Evolutionary conservation across 495 filamentous ascomycete species (phyloP).

Genomic region (Penicillium bovifimosum): DNA sequence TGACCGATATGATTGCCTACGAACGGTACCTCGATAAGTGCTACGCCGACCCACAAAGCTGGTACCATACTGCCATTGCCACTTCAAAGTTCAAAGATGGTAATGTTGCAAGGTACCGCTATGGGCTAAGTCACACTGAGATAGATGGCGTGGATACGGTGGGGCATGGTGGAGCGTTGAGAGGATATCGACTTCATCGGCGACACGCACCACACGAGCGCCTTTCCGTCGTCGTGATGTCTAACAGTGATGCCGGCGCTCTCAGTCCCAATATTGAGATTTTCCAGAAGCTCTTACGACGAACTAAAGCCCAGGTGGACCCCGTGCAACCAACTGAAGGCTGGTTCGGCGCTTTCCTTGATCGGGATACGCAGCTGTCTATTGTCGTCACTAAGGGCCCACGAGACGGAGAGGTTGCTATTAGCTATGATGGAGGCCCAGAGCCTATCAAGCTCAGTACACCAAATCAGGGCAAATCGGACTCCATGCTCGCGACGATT

Average conservation of each 20-base stretch:
- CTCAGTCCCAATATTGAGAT: constrained; percentile 11
- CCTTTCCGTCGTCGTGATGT: constrained; percentile 26
- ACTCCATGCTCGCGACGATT: constrained; percentile 13
- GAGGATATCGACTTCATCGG: constrained; percentile 30
- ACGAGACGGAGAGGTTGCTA: constrained; percentile 10
- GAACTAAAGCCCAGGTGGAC: constrained; percentile 1
- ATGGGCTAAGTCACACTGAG: constrained; percentile 17
- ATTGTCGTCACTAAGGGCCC: constrained; percentile 15
- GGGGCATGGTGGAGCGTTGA: constrained; percentile 30
- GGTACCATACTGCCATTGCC: constrained; percentile 19
- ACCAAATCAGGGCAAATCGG: constrained; percentile 6
- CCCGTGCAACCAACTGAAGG: neutral
- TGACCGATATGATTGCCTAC: constrained; percentile 33
- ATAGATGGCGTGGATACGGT: constrained; percentile 14
- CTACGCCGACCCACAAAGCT: constrained; percentile 18
- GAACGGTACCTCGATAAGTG: constrained; percentile 25
- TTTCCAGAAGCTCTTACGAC: constrained; percentile 11
- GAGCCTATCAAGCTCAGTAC: constrained; percentile 8
- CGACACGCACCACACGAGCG: constrained; percentile 21
- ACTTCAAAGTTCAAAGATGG: constrained; percentile 21
- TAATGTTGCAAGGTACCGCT: constrained; percentile 18
- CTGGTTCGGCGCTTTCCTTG: constrained; percentile 27
- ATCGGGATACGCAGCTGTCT: constrained; percentile 21
- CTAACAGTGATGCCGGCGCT: constrained; percentile 27
- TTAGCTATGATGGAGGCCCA: constrained; percentile 14